Evolutionary conservation across 2,329 filamentous ascomycete species (phyloP).

Genomic region (Fusarium sacchari): DNA sequence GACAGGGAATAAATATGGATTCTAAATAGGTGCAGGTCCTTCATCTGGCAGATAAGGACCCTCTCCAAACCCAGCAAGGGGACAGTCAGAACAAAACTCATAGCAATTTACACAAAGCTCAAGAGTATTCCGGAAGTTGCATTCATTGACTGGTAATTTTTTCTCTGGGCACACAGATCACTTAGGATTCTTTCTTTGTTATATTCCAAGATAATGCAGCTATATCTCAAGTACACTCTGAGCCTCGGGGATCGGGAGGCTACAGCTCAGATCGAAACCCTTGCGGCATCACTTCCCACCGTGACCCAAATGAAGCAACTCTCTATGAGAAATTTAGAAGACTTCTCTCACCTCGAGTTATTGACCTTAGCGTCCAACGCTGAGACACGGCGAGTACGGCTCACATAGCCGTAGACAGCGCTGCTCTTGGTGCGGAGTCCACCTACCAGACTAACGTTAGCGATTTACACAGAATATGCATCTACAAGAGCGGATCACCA

Average conservation of each 20-base stretch:
- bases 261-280: not conserved
- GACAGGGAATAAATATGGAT: not conserved
- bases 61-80: not conserved
- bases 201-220: too few relatives aligned
- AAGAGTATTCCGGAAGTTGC: not conserved
- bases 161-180: not conserved
- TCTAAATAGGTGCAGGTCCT: accelerated
- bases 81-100: not conserved
- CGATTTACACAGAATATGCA: conserved; percentile 18
- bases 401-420: not conserved
- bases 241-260: too few relatives aligned
- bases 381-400: not conserved
- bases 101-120: too few relatives aligned
- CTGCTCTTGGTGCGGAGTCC: not conserved
- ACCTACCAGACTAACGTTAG: conserved; percentile 2
- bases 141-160: too few relatives aligned
- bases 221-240: too few relatives aligned
- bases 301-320: not conserved
- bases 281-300: not conserved
- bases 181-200: not conserved
- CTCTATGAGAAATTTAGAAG: not conserved
- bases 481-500: conserved; percentile 1
- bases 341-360: too few relatives aligned
- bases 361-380: not conserved
- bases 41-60: not conserved